These are phyloP conservation scores for Magnusiomyces magnusii DNA, from an alignment of 1,139 yeast genomes.

Conservation along the genomic window DNA sequence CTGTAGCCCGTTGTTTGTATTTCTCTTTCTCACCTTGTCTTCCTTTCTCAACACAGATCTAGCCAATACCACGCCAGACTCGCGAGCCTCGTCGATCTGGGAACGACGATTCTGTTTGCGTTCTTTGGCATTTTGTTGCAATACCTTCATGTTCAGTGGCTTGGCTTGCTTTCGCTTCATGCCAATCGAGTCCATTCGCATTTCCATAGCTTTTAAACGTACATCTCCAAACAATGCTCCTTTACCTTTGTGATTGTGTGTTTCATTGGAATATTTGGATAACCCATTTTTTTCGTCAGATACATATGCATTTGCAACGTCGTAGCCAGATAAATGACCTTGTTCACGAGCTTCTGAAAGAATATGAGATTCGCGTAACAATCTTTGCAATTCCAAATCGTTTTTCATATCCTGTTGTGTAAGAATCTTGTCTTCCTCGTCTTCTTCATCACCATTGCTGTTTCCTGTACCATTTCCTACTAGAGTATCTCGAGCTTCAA, in stretches of 20 bases:
- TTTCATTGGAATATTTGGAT: not conserved
- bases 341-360: slow-evolving; percentile 44
- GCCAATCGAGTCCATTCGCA: slow-evolving; percentile 49
- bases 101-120: slow-evolving; percentile 38
- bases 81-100: slow-evolving; percentile 64
- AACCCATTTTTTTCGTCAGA: not conserved
- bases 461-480: slow-evolving; percentile 8
- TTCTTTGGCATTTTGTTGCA: slow-evolving; percentile 36
- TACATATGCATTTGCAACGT: slow-evolving; percentile 46
- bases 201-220: slow-evolving; percentile 62
- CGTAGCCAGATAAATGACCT: slow-evolving; percentile 55
- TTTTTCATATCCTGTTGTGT: slow-evolving; percentile 49
- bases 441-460: slow-evolving; percentile 17
- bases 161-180: slow-evolving; percentile 45
- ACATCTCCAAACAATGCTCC: slow-evolving; percentile 71
- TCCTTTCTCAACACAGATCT: slow-evolving; percentile 55
- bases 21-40: slow-evolving; percentile 35
- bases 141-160: slow-evolving; percentile 85
- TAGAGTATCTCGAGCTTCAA: slow-evolving; percentile 23
- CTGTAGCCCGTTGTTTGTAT: slow-evolving; percentile 57
- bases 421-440: slow-evolving; percentile 22
- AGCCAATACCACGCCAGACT: slow-evolving; percentile 76
- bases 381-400: slow-evolving; percentile 75
- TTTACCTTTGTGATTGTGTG: not conserved
- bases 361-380: slow-evolving; percentile 79